Conservation (phyloP, 2,329 filamentous ascomycete species). For the Phaeosphaeria sp. region DNA sequence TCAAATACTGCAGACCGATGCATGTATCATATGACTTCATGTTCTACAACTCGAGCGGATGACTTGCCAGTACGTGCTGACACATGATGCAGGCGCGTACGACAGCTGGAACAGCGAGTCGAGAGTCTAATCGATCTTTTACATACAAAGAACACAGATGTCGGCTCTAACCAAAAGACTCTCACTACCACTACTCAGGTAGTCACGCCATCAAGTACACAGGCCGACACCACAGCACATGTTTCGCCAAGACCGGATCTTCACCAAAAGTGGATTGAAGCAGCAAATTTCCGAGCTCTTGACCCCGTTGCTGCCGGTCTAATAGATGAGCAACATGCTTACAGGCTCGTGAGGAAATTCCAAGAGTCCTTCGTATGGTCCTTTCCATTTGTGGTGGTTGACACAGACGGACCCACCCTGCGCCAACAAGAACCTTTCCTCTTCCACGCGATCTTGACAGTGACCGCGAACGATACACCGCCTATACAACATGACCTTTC, state of each 20-base stretch:
- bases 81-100: conserved; percentile 30
- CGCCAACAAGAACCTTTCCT: conserved; percentile 41
- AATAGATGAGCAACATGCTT: conserved; percentile 15
- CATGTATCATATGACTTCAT: no score
- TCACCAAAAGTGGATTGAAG: background rate
- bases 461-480: conserved; percentile 29
- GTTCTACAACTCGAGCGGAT: no score
- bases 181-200: background rate
- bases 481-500: conserved; percentile 33
- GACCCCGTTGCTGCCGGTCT: conserved; percentile 28
- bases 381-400: conserved; percentile 35
- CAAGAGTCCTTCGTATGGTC: conserved; percentile 15
- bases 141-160: conserved; percentile 2
- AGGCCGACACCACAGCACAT: background rate
- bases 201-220: conserved; percentile 1
- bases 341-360: conserved; percentile 21
- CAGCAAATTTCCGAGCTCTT: conserved; percentile 9
- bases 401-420: conserved; percentile 14
- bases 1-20: no score
- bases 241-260: background rate
- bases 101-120: conserved; percentile 32
- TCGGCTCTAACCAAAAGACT: background rate
- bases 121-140: conserved; percentile 30
- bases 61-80: no score
- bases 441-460: conserved; percentile 43